These are phyloP conservation scores for Yamadazyma siamensis DNA, from an alignment of 1,139 yeast genomes.

Conservation along the genomic window DNA sequence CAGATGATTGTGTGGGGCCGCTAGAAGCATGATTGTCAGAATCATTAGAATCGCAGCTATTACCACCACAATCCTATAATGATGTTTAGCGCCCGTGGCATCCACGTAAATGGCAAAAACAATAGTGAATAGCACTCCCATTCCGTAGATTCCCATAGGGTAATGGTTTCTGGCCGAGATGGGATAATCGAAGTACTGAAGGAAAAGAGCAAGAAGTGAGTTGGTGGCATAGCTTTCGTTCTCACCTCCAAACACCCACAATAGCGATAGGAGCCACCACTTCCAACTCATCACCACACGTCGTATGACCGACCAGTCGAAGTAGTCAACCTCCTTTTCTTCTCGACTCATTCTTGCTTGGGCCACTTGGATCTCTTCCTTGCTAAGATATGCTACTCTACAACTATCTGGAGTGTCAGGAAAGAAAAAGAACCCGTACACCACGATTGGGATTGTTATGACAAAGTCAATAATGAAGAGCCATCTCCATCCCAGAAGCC, in stretches of 20 bases:
- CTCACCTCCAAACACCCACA: constrained; percentile 61
- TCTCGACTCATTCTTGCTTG: constrained; percentile 21
- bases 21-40: constrained; percentile 36
- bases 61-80: constrained; percentile 47
- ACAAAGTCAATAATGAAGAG: constrained; percentile 35
- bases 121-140: constrained; percentile 49
- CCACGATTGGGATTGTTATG: constrained; percentile 44
- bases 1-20: constrained; percentile 27
- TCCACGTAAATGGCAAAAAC: constrained; percentile 46
- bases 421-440: constrained; percentile 52
- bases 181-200: constrained; percentile 40
- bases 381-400: constrained; percentile 30
- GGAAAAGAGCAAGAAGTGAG: constrained; percentile 51
- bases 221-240: constrained; percentile 54
- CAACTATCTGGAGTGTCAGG: constrained; percentile 56
- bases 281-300: constrained; percentile 56
- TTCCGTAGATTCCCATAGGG: constrained; percentile 57
- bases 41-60: constrained; percentile 39
- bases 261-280: constrained; percentile 52
- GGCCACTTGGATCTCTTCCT: constrained; percentile 35
- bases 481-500: constrained; percentile 41
- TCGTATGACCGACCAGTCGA: constrained; percentile 42
- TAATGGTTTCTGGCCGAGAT: constrained; percentile 48
- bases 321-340: constrained; percentile 20
- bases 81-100: constrained; percentile 45